Evolutionary conservation across 2,329 filamentous ascomycete species (phyloP).

Genomic region (Ambrosiella cleistominuta): DNA sequence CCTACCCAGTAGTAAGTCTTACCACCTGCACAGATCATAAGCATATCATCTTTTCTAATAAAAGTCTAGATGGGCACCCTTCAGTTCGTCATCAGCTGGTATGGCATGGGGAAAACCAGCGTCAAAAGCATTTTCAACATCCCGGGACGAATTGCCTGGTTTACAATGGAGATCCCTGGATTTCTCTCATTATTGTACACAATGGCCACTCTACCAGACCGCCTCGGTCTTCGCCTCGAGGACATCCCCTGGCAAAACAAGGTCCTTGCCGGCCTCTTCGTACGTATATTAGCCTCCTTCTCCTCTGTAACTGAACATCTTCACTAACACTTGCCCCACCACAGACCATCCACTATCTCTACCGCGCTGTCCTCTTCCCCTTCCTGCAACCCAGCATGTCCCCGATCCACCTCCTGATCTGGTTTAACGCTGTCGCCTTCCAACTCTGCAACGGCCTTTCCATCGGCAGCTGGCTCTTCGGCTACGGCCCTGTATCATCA

Average conservation of each 20-base stretch:
- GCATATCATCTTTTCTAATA: slow-evolving; percentile 6
- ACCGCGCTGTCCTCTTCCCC: slow-evolving; percentile 72
- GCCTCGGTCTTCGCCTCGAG: slow-evolving; percentile 31
- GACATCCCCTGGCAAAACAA: slow-evolving; percentile 61
- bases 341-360: slow-evolving; percentile 68
- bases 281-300: slow-evolving; percentile 18
- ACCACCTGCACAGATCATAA: neutral
- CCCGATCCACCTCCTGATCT: slow-evolving; percentile 59
- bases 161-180: slow-evolving; percentile 70
- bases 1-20: slow-evolving; percentile 33
- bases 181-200: slow-evolving; percentile 64
- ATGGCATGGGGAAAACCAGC: slow-evolving; percentile 88
- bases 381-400: slow-evolving; percentile 82
- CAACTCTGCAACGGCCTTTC: slow-evolving; percentile 66
- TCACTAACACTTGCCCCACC: neutral
- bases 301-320: neutral
- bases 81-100: slow-evolving; percentile 66
- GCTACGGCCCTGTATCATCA: slow-evolving; percentile 53
- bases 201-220: slow-evolving; percentile 47
- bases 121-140: slow-evolving; percentile 58
- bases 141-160: slow-evolving; percentile 77
- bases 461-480: slow-evolving; percentile 65
- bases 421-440: slow-evolving; percentile 47
- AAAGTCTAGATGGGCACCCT: slow-evolving; percentile 42
- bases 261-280: slow-evolving; percentile 52